Evolutionary conservation across 1,284 basidiomycete species (phyloP).

Genomic region (Moesziomyces sp.): DNA sequence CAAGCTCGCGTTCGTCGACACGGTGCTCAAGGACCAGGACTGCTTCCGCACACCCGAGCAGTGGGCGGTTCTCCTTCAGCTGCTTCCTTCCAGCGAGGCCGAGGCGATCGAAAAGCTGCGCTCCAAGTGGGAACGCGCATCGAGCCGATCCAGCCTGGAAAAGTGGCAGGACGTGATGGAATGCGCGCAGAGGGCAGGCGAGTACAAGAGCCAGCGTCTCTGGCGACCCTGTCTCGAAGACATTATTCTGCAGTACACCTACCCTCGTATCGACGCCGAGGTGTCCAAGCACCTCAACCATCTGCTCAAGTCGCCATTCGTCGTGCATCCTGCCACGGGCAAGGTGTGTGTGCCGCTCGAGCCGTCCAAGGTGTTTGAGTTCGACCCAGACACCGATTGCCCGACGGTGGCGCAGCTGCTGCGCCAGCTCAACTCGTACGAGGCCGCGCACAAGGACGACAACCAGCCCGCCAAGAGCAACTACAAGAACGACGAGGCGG

Average conservation of each 20-base stretch:
- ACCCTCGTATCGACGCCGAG: slow-evolving; percentile 94
- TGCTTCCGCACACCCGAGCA: slow-evolving; percentile 80
- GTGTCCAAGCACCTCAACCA: slow-evolving; percentile 98
- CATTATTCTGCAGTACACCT: slow-evolving; percentile 91
- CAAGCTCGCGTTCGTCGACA: slow-evolving; percentile 74
- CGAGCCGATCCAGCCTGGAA: slow-evolving; percentile 73
- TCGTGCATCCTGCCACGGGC: slow-evolving; percentile 94
- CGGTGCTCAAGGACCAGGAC: slow-evolving; percentile 87
- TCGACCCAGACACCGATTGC: slow-evolving; percentile 81
- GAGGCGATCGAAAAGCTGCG: slow-evolving; percentile 69
- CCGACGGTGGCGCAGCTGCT: slow-evolving; percentile 88
- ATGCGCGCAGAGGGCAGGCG: slow-evolving; percentile 61
- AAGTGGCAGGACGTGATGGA: slow-evolving; percentile 79
- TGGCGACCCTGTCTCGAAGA: slow-evolving; percentile 74
- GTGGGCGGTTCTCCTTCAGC: slow-evolving; percentile 79
- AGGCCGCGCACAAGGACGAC: slow-evolving; percentile 67
- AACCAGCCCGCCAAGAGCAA: slow-evolving; percentile 35
- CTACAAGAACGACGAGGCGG: slow-evolving; percentile 50
- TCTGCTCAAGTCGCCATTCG: slow-evolving; percentile 96
- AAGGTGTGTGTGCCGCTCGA: slow-evolving; percentile 94
- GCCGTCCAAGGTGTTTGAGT: slow-evolving; percentile 79
- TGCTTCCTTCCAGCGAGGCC: slow-evolving; percentile 73
- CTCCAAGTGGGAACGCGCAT: slow-evolving; percentile 75
- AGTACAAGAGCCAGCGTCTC: slow-evolving; percentile 50
- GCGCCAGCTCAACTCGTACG: slow-evolving; percentile 76